Percentiles rank a stretch among this genome's conserved stretches.
Evolutionary conservation across 106 monocot genomes (phyloP).

Genomic region (Dendrobium chrysotoxum): DNA sequence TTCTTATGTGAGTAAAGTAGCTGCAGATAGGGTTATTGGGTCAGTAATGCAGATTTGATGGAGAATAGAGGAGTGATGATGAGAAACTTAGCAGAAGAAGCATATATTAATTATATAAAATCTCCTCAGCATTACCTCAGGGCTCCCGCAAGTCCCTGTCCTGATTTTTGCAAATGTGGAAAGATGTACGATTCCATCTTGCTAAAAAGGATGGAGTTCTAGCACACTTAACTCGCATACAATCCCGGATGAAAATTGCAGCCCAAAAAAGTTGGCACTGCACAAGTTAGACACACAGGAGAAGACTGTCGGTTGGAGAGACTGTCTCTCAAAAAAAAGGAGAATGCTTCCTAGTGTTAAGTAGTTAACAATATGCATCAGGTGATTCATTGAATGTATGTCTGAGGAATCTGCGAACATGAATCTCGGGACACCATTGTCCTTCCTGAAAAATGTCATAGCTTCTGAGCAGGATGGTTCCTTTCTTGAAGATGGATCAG

Average conservation of each 20-base stretch:
- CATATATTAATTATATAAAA: background rate
- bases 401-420: constrained; percentile 17
- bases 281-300: constrained; percentile 19
- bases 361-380: constrained; percentile 5
- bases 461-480: background rate
- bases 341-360: background rate
- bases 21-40: background rate
- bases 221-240: constrained; percentile 20
- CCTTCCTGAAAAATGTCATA: constrained; percentile 7
- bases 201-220: too few relatives aligned
- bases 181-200: background rate
- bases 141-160: constrained; percentile 51
- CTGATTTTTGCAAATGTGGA: constrained; percentile 77
- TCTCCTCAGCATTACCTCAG: constrained; percentile 31
- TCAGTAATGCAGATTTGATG: background rate
- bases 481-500: background rate
- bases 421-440: constrained; percentile 1
- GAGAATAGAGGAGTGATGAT: background rate
- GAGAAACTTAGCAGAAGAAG: background rate
- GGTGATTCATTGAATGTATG: constrained; percentile 2
- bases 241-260: constrained; percentile 5
- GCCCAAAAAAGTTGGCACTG: constrained; percentile 5
- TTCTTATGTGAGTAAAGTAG: background rate
- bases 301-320: background rate
- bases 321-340: background rate